Conservation (phyloP, 805 yeast genomes). For the Wickerhamiella bombiphila region DNA sequence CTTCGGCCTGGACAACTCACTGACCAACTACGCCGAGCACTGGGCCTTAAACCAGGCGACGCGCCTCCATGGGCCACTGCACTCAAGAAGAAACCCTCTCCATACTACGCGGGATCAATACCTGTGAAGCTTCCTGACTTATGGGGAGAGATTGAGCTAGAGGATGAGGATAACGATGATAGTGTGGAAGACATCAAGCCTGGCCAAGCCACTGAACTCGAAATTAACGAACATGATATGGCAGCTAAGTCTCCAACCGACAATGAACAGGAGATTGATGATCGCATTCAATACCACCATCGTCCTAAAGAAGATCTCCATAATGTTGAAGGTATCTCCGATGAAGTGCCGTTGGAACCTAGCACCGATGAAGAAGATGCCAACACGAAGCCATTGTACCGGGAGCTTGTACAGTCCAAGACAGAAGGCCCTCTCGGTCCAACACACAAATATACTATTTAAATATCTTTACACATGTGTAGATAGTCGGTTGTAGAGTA, state of each 20-base stretch:
- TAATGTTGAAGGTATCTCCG: too few relatives aligned
- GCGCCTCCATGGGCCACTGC: conserved; percentile 71
- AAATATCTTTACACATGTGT: too few relatives aligned
- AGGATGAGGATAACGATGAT: conserved; percentile 1
- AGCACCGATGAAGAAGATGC: not conserved
- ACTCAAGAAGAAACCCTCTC: conserved; percentile 73
- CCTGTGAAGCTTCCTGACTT: not conserved
- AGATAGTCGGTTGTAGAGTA: too few relatives aligned
- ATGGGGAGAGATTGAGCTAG: conserved; percentile 9
- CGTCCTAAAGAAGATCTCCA: too few relatives aligned
- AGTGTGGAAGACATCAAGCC: too few relatives aligned
- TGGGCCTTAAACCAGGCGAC: conserved; percentile 45
- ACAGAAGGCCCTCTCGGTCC: conserved; percentile 3
- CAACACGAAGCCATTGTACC: not conserved
- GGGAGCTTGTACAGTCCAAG: not conserved
- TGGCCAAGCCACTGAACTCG: too few relatives aligned
- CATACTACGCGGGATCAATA: conserved; percentile 50
- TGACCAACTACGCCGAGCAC: conserved; percentile 45
- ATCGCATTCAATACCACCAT: too few relatives aligned
- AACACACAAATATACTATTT: not conserved
- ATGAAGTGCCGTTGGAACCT: not conserved
- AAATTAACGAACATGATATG: too few relatives aligned
- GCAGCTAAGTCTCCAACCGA: too few relatives aligned
- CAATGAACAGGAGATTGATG: too few relatives aligned
- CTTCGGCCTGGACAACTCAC: conserved; percentile 27